phyloP scores from a whole-genome alignment of 108 stramenopile species.

The Skeletonema menzelii region DNA sequence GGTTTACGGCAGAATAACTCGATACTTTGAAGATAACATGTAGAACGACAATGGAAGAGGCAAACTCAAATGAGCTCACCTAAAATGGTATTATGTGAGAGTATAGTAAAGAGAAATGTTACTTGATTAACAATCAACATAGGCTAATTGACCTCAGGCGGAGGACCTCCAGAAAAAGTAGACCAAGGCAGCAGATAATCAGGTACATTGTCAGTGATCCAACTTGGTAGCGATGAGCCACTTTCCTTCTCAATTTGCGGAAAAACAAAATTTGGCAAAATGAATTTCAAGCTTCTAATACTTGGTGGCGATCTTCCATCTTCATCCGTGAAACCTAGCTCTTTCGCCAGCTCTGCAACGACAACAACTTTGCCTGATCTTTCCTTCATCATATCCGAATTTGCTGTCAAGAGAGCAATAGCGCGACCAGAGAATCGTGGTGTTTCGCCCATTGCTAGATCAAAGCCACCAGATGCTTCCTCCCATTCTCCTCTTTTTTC shows the following conservation, averaged over 20 bases:
- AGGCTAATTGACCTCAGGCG: conserved; percentile 39
- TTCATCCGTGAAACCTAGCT: conserved; percentile 79
- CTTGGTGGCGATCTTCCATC: conserved; percentile 65
- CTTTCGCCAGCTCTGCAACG: conserved; percentile 89
- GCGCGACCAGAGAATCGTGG: conserved; percentile 70
- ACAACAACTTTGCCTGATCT: conserved; percentile 73
- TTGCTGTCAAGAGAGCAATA: conserved; percentile 50
- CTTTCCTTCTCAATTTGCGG: conserved; percentile 64
- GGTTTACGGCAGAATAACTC: background rate
- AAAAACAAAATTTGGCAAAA: conserved; percentile 73
- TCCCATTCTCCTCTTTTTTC: conserved; percentile 72
- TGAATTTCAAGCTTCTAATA: conserved; percentile 67
- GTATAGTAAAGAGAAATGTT: background rate
- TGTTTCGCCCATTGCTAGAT: conserved; percentile 63
- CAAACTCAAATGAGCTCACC: no score
- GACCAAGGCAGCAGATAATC: conserved; percentile 69
- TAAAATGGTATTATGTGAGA: background rate
- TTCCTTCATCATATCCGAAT: conserved; percentile 47
- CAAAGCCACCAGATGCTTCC: conserved; percentile 60
- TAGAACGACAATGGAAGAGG: background rate
- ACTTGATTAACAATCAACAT: background rate
- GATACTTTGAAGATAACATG: background rate
- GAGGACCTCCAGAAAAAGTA: conserved; percentile 59
- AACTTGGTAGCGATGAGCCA: conserved; percentile 49
- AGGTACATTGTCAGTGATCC: conserved; percentile 62